Evolutionary conservation across 805 yeast species (phyloP).

Genomic region (Teunomyces aglyptinius): DNA sequence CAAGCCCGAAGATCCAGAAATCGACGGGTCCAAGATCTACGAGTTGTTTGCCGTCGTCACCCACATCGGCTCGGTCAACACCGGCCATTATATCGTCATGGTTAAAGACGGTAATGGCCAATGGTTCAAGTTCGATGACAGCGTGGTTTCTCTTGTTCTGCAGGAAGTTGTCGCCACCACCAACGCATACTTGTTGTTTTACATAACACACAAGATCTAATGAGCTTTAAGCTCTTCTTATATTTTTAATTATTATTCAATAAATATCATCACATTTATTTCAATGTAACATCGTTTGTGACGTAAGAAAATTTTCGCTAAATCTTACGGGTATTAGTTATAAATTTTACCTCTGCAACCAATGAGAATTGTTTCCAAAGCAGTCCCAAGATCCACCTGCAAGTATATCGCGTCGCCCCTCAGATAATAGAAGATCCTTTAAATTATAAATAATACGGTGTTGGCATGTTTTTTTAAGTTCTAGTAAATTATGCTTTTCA

Average conservation of each 20-base stretch:
- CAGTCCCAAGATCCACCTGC: neutral
- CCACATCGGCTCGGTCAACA: constrained; percentile 90
- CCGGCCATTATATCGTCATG: constrained; percentile 89
- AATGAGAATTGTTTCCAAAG: neutral
- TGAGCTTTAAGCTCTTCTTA: neutral
- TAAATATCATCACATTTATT: neutral
- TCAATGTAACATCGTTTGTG: neutral
- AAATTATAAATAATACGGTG: too few relatives aligned
- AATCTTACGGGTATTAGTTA: neutral
- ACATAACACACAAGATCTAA: constrained; percentile 49
- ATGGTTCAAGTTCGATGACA: constrained; percentile 94
- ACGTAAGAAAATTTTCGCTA: neutral
- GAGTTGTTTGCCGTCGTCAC: constrained; percentile 85
- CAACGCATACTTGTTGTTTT: constrained; percentile 79
- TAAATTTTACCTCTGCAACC: neutral
- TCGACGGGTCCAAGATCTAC: constrained; percentile 46
- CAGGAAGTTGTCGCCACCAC: constrained; percentile 64
- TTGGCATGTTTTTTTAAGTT: too few relatives aligned
- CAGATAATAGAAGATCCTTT: too few relatives aligned
- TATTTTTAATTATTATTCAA: neutral
- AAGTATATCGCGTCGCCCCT: neutral
- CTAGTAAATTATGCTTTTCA: neutral
- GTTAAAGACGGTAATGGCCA: constrained; percentile 68
- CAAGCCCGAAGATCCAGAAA: constrained; percentile 10
- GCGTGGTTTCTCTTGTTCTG: constrained; percentile 66